Conservation (phyloP, 768 basidiomycete species). For the Mycena crocata region DNA sequence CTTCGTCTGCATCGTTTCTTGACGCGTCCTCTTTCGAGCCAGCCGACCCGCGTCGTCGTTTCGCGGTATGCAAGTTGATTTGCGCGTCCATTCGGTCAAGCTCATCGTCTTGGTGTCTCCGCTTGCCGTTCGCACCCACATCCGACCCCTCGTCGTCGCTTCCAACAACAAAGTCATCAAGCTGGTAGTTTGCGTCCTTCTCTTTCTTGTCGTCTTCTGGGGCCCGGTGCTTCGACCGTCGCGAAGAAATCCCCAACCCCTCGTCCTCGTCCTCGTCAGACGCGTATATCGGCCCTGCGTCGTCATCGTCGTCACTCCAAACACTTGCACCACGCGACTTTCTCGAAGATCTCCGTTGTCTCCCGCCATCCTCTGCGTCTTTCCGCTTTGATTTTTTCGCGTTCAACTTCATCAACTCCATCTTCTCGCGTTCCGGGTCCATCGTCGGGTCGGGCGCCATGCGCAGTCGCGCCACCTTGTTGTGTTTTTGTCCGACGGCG, state of each 20-base stretch:
- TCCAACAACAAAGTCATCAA: slow-evolving; percentile 88
- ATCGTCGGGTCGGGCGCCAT: slow-evolving; percentile 83
- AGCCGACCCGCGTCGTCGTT: slow-evolving; percentile 50
- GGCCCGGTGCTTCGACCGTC: slow-evolving; percentile 60
- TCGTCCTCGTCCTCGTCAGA: slow-evolving; percentile 73
- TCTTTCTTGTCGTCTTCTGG: slow-evolving; percentile 60
- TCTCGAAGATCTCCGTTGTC: slow-evolving; percentile 58
- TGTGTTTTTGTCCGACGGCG: slow-evolving; percentile 87
- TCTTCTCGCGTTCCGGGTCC: slow-evolving; percentile 81
- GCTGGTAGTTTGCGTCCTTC: slow-evolving; percentile 77
- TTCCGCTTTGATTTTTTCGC: slow-evolving; percentile 74
- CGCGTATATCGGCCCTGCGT: slow-evolving; percentile 57
- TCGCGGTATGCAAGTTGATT: slow-evolving; percentile 66
- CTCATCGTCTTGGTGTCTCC: slow-evolving; percentile 51
- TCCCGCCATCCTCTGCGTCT: slow-evolving; percentile 63
- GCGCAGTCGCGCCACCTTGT: slow-evolving; percentile 80
- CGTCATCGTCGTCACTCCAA: slow-evolving; percentile 79
- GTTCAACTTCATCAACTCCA: slow-evolving; percentile 72
- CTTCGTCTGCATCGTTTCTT: slow-evolving; percentile 52
- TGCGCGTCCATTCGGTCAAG: slow-evolving; percentile 79
- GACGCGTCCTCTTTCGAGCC: slow-evolving; percentile 47
- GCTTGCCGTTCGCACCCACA: slow-evolving; percentile 53
- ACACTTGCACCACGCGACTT: slow-evolving; percentile 55
- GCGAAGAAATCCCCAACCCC: slow-evolving; percentile 46
- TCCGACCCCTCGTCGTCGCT: slow-evolving; percentile 73